Evolutionary conservation across 805 yeast genomes (phyloP).

Genomic region (Kodamaea jinghongensis): DNA sequence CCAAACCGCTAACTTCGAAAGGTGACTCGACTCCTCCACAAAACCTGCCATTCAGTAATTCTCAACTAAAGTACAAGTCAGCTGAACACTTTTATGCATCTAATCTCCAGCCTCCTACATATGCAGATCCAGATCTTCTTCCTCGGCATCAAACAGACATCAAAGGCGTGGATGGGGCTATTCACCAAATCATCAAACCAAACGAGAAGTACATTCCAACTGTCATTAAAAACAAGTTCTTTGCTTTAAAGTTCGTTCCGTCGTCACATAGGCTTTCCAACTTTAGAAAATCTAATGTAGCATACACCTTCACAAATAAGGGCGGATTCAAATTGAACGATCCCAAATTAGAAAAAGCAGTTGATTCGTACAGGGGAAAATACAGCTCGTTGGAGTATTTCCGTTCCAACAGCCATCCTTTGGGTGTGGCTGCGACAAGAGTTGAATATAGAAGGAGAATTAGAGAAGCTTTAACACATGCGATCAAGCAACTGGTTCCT

Average conservation of each 20-base stretch:
- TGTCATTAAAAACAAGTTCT: slow-evolving; percentile 18
- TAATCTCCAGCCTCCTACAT: not conserved
- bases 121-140: slow-evolving; percentile 11
- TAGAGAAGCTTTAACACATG: slow-evolving; percentile 10
- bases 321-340: slow-evolving; percentile 29
- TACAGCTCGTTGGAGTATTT: slow-evolving; percentile 22
- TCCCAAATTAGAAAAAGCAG: slow-evolving; percentile 17
- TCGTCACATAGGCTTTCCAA: slow-evolving; percentile 23
- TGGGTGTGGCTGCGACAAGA: slow-evolving; percentile 34
- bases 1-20: no score
- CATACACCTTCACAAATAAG: slow-evolving; percentile 32
- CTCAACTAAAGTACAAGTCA: not conserved
- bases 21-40: not conserved
- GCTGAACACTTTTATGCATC: not conserved
- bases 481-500: slow-evolving; percentile 7
- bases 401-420: slow-evolving; percentile 24
- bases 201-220: slow-evolving; percentile 11
- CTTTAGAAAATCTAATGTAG: slow-evolving; percentile 37
- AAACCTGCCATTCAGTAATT: slow-evolving; percentile 2
- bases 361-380: slow-evolving; percentile 28
- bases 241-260: slow-evolving; percentile 31
- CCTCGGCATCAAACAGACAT: slow-evolving; percentile 34
- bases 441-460: slow-evolving; percentile 21
- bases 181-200: slow-evolving; percentile 10
- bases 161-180: slow-evolving; percentile 30